Evolutionary conservation across 306 rosid species (phyloP).

Genomic region (Styphnolobium japonicum): DNA sequence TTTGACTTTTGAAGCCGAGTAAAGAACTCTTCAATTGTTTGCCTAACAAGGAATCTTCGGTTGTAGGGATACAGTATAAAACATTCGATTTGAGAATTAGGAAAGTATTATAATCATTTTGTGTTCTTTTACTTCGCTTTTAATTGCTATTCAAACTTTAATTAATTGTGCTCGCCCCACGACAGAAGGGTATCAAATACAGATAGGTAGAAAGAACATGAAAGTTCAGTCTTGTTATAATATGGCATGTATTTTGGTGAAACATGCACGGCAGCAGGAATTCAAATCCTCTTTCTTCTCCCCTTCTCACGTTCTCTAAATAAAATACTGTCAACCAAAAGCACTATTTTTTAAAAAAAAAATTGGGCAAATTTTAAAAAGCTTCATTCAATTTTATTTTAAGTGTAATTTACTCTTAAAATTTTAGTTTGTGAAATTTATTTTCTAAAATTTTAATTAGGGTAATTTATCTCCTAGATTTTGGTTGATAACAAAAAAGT

Average conservation of each 20-base stretch:
- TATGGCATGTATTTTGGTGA: not conserved
- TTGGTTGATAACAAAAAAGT: no score
- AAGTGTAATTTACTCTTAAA: no score
- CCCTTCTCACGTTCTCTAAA: no score
- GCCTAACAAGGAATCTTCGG: not conserved
- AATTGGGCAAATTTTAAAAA: no score
- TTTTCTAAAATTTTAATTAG: no score
- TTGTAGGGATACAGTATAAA: not conserved
- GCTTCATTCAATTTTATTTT: no score
- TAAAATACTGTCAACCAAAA: no score
- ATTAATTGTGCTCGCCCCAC: not conserved
- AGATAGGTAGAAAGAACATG: not conserved
- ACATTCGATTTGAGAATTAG: not conserved
- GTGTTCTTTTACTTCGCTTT: not conserved
- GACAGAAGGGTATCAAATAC: not conserved
- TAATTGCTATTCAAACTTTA: not conserved
- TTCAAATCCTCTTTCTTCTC: no score
- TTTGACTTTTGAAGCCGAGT: slow-evolving; percentile 7
- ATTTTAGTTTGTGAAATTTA: no score
- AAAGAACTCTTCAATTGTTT: not conserved
- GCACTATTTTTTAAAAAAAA: no score
- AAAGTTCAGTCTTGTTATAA: not conserved
- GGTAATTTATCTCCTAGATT: no score
- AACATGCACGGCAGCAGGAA: no score
- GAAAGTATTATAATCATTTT: not conserved